phyloP scores from a whole-genome alignment of 108 stramenopile species.

The Pseudonitzschia multistriata region DNA sequence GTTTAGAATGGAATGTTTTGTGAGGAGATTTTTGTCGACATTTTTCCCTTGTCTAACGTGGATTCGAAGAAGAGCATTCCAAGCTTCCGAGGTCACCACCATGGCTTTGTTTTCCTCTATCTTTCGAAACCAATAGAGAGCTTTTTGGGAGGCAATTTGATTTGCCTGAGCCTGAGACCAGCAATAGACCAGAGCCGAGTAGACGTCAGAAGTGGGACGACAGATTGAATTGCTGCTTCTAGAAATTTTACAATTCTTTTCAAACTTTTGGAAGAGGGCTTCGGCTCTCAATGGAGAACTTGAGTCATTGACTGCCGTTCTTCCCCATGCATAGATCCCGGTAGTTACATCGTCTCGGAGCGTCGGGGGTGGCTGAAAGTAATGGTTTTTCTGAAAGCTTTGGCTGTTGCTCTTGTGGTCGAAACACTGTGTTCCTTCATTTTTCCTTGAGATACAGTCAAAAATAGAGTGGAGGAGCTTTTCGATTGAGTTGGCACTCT shows the following conservation, averaged over 20 bases:
- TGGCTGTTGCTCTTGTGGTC: not conserved
- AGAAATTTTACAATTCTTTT: not conserved
- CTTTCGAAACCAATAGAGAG: conserved; percentile 10
- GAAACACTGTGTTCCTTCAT: no score
- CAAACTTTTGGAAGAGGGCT: not conserved
- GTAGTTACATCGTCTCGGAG: conserved; percentile 5
- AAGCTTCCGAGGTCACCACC: not conserved
- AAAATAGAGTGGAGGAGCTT: not conserved
- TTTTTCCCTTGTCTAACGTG: conserved; percentile 1
- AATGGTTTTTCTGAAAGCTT: not conserved
- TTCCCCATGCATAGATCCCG: conserved; percentile 20
- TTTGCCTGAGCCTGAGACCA: conserved; percentile 14
- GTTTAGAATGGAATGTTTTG: not conserved
- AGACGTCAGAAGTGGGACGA: not conserved
- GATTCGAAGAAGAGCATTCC: conserved; percentile 12
- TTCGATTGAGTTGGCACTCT: conserved; percentile 1
- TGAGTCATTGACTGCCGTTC: not conserved
- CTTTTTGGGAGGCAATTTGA: not conserved
- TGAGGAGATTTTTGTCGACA: not conserved
- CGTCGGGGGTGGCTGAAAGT: not conserved
- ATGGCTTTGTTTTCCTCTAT: not conserved
- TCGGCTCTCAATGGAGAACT: conserved; percentile 5
- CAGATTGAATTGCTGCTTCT: not conserved
- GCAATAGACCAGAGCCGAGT: conserved; percentile 16
- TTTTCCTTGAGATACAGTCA: not conserved